phyloP scores from a whole-genome alignment of 1,284 basidiomycete genomes.

The Ustilago cynodontis region DNA sequence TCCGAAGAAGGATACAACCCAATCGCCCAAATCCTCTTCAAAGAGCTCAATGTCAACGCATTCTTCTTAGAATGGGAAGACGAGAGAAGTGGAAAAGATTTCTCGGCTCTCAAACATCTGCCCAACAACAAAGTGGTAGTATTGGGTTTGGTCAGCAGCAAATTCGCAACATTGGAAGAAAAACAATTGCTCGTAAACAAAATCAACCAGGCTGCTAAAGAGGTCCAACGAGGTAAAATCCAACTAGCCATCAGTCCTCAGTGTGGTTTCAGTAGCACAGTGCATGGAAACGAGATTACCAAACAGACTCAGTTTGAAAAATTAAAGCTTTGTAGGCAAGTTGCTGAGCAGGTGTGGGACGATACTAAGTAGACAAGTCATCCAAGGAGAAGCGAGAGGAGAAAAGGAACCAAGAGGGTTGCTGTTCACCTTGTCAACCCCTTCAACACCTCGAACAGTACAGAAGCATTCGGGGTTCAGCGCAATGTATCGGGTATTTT shows the following conservation, averaged over 20 bases:
- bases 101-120: constrained; percentile 71
- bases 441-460: neutral
- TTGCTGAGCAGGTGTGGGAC: constrained; percentile 69
- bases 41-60: constrained; percentile 79
- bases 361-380: constrained; percentile 20
- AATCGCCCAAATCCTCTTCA: constrained; percentile 79
- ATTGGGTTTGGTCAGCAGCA: constrained; percentile 81
- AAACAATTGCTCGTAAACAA: constrained; percentile 75
- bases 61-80: constrained; percentile 85
- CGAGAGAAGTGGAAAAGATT: constrained; percentile 77
- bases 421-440: neutral
- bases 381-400: neutral
- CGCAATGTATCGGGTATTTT: too few relatives aligned
- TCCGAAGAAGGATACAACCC: constrained; percentile 80
- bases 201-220: constrained; percentile 75
- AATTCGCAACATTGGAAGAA: constrained; percentile 78
- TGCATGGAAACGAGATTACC: constrained; percentile 71
- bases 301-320: constrained; percentile 74
- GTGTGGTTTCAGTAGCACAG: constrained; percentile 80
- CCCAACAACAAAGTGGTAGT: constrained; percentile 79
- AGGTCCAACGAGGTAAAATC: constrained; percentile 72
- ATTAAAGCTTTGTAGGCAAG: constrained; percentile 73
- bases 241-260: constrained; percentile 79
- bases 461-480: too few relatives aligned
- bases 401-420: neutral